These are phyloP conservation scores for Colletotrichum sp. DNA, from an alignment of 2,329 filamentous ascomycete genomes.

Conservation along the genomic window DNA sequence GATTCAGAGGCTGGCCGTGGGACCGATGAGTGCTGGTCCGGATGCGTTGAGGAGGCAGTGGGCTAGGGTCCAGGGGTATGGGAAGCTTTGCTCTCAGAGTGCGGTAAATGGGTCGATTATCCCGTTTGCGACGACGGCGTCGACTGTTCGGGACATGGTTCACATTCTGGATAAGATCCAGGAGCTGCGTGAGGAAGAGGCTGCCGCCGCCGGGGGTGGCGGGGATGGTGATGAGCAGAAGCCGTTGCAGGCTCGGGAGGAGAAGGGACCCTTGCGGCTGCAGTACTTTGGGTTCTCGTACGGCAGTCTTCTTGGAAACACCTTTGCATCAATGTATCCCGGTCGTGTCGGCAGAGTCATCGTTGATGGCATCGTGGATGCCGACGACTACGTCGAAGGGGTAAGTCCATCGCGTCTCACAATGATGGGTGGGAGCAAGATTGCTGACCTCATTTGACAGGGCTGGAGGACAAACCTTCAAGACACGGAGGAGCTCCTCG, in stretches of 20 bases:
- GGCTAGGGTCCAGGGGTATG: constrained; percentile 25
- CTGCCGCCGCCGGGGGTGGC: not conserved
- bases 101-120: constrained; percentile 32
- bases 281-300: constrained; percentile 59
- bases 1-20: constrained; percentile 35
- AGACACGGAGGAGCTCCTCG: constrained; percentile 40
- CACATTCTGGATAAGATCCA: constrained; percentile 47
- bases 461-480: constrained; percentile 39
- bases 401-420: constrained; percentile 25
- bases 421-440: rapidly evolving
- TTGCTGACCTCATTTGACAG: constrained; percentile 22
- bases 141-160: constrained; percentile 48
- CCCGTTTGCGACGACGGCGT: constrained; percentile 38
- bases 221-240: not conserved
- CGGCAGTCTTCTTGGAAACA: constrained; percentile 38
- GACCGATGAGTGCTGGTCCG: constrained; percentile 25
- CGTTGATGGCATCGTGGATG: constrained; percentile 42
- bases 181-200: constrained; percentile 30
- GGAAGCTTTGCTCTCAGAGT: constrained; percentile 29
- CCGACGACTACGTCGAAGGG: constrained; percentile 37
- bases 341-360: constrained; percentile 45
- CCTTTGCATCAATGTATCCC: constrained; percentile 40
- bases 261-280: constrained; percentile 28
- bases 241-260: not conserved
- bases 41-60: constrained; percentile 9